A percentile compares a stretch with the other conserved stretches of the same genome.
phyloP scores from a whole-genome alignment of 768 basidiomycete genomes.

The Pulveroboletus sp. region DNA sequence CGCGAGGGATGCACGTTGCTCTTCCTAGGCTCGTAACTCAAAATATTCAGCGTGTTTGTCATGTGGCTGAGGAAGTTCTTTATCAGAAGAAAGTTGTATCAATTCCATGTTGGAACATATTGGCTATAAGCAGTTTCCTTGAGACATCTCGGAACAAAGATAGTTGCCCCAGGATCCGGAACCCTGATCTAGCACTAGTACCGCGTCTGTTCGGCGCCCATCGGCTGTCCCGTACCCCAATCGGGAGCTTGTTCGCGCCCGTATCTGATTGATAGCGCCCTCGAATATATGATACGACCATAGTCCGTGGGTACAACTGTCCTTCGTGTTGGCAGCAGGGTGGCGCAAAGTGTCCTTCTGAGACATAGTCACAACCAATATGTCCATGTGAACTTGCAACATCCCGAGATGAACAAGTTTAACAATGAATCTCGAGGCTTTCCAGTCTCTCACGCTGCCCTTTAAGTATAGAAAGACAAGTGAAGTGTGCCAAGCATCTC shows the following conservation, averaged over 20 bases:
- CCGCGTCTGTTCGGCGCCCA: conserved; percentile 20
- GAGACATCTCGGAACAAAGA: conserved; percentile 25
- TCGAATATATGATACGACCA: neutral
- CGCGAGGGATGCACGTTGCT: conserved; percentile 18
- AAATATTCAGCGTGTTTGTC: conserved; percentile 23
- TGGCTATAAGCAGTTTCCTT: conserved; percentile 25
- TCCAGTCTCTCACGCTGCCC: conserved; percentile 8
- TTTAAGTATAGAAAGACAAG: conserved; percentile 3
- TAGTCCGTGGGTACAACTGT: conserved; percentile 4
- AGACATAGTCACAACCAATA: conserved; percentile 4
- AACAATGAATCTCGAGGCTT: conserved; percentile 5
- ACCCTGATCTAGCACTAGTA: conserved; percentile 19
- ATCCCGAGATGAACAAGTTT: conserved; percentile 11
- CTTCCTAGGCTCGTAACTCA: conserved; percentile 12
- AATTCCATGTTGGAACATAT: conserved; percentile 9
- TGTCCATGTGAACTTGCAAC: neutral
- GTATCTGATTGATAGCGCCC: neutral
- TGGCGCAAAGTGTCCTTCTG: conserved; percentile 8
- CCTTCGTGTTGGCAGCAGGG: neutral
- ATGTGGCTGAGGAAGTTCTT: conserved; percentile 28
- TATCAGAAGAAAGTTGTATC: conserved; percentile 26
- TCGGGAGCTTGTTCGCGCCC: conserved; percentile 8
- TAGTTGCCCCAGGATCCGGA: conserved; percentile 16
- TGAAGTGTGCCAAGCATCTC: neutral
- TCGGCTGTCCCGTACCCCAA: conserved; percentile 14